A percentile compares a stretch with the other conserved stretches of the same genome.
phyloP scores from a whole-genome alignment of 163 green algal species.

The Scenedesmus sp. region DNA sequence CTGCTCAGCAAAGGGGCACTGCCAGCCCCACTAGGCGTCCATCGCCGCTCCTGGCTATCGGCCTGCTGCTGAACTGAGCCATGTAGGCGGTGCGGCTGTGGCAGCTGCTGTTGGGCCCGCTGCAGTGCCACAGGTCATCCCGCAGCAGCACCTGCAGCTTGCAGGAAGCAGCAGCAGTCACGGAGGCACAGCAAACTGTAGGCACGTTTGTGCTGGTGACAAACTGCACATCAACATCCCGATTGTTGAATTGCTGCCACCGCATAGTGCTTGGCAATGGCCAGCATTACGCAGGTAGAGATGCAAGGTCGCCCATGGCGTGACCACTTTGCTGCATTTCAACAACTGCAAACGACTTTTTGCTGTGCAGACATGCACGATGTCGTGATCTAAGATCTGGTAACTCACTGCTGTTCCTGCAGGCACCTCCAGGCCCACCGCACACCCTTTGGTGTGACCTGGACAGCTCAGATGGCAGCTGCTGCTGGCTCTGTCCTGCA shows the following conservation, averaged over 20 bases:
- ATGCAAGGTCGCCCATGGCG: too few relatives aligned
- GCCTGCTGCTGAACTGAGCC: conserved; percentile 40
- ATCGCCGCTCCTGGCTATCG: neutral
- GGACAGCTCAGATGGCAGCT: neutral
- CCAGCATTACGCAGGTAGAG: too few relatives aligned
- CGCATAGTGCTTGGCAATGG: too few relatives aligned
- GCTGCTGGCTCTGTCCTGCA: neutral
- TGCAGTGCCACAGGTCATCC: conserved; percentile 35
- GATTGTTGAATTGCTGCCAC: too few relatives aligned
- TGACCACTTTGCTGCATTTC: too few relatives aligned
- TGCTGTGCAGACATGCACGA: neutral
- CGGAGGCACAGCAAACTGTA: neutral
- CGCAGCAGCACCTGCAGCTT: conserved; percentile 23
- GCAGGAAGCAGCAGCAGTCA: neutral
- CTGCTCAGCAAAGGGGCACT: neutral
- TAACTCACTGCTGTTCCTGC: conserved; percentile 28
- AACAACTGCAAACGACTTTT: too few relatives aligned
- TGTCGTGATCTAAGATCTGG: neutral
- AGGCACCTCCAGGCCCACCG: neutral
- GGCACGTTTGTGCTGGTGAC: too few relatives aligned
- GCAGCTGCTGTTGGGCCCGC: conserved; percentile 22
- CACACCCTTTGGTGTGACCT: neutral
- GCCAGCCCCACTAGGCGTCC: conserved; percentile 15
- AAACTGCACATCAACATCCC: too few relatives aligned
- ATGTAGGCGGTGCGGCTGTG: conserved; percentile 38